Evolutionary conservation across 1,284 basidiomycete genomes (phyloP).

Genomic region (Trichosporon sp.): DNA sequence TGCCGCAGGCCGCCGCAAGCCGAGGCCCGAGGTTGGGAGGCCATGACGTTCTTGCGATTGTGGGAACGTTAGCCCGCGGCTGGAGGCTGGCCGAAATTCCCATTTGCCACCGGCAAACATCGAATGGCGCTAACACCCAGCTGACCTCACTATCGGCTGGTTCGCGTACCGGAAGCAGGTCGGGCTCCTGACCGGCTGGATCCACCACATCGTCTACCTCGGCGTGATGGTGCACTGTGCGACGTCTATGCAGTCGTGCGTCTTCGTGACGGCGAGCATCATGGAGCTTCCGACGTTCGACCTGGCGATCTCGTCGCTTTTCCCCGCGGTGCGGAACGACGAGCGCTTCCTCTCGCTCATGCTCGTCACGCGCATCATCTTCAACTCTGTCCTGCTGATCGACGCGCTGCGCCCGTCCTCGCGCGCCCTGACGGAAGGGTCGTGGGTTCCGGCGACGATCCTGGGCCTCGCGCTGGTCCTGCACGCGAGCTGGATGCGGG

Average conservation of each 20-base stretch:
- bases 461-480: conserved; percentile 54
- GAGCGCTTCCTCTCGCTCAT: conserved; percentile 56
- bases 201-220: conserved; percentile 59
- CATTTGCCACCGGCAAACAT: not conserved
- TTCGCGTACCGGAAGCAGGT: conserved; percentile 48
- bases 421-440: conserved; percentile 37
- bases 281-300: conserved; percentile 65
- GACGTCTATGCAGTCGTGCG: conserved; percentile 49
- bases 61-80: too few relatives aligned
- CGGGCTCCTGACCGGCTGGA: conserved; percentile 58
- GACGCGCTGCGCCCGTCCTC: conserved; percentile 49
- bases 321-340: conserved; percentile 55
- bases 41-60: too few relatives aligned
- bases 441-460: conserved; percentile 51
- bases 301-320: conserved; percentile 55
- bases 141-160: conserved; percentile 38
- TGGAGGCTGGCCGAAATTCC: not conserved
- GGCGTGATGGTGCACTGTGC: conserved; percentile 54
- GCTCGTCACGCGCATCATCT: conserved; percentile 56
- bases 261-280: conserved; percentile 54
- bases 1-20: not conserved
- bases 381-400: conserved; percentile 53
- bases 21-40: not conserved
- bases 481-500: conserved; percentile 58
- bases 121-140: not conserved